Evolutionary conservation across 495 filamentous ascomycete species (phyloP).

Genomic region (Durotheca rogersii): DNA sequence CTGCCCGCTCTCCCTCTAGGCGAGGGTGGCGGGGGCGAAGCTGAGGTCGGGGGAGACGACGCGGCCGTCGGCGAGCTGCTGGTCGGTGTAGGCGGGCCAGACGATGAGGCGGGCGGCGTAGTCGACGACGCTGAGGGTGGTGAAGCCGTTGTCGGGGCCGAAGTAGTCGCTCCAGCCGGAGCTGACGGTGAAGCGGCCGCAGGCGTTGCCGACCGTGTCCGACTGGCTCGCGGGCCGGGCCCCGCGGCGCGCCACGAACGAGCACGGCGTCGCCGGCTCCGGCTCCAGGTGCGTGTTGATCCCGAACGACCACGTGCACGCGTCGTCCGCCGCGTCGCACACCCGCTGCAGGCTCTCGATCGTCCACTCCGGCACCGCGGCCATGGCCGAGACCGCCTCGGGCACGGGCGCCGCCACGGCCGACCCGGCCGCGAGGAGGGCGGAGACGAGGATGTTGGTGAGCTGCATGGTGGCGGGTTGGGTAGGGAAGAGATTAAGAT

Average conservation of each 20-base stretch:
- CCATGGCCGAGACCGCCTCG: conserved; percentile 33
- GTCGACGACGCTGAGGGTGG: conserved; percentile 51
- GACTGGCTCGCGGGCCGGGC: conserved; percentile 36
- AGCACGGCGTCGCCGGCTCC: conserved; percentile 33
- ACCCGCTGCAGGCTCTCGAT: conserved; percentile 44
- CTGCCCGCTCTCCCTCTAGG: conserved; percentile 31
- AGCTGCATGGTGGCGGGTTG: conserved; percentile 44
- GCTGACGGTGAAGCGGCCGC: conserved; percentile 45
- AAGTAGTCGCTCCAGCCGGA: conserved; percentile 53
- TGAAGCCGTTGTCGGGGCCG: conserved; percentile 48
- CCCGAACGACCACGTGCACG: conserved; percentile 47
- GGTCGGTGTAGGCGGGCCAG: conserved; percentile 48
- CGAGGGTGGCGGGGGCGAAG: conserved; percentile 41
- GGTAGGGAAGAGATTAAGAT: conserved; percentile 16
- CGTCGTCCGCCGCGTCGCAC: conserved; percentile 43
- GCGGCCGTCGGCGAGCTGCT: conserved; percentile 40
- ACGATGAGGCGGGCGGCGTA: conserved; percentile 39
- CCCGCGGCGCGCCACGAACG: conserved; percentile 36
- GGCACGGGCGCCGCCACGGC: conserved; percentile 28
- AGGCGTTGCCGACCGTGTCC: conserved; percentile 34
- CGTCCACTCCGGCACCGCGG: conserved; percentile 38
- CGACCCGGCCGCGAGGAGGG: conserved; percentile 37
- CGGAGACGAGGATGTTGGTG: conserved; percentile 38
- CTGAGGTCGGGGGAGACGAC: conserved; percentile 46
- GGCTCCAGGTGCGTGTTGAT: conserved; percentile 38